Base-by-base conservation (phyloP, 306 rosid species). In the Abrus pulchellus region DNA sequence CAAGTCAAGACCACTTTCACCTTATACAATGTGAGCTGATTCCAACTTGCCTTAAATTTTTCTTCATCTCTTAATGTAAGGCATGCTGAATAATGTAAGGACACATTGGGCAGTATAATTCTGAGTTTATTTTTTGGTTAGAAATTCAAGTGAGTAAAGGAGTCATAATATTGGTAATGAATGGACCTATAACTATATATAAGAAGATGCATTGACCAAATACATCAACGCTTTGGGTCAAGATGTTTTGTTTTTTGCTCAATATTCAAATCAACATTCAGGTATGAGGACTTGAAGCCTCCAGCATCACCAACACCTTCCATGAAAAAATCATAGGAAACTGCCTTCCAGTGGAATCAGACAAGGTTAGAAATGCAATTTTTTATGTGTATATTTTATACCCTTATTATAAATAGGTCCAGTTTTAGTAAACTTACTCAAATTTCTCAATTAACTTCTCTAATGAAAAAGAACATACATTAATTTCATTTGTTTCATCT, bases 261-360 rank as follows among this genome's bases (percentile, higher is more conserved):
- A 34, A 1, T 7, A 33, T 69, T 73, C 3, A 64, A 66, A 64
- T 81, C 57, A 79, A 81, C 30, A 71, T 78, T 7, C 88, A 94
- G 98, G 97, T 92, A 92, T 49, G 98, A 92, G 77, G 98, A 94
- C 85, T 84, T 94, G 87, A 92, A 94, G 89, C 97, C 98, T 86
- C 97, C 98, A 20, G 74, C 97, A 40, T 89, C 97, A 9, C 97
- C 98, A 29, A 43, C 83, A 0, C 97, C 97, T 61, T 85, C 90
- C 77, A 56, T 66, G 40, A 87, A 82, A 84, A 81, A 74, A 74
- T 86, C 68, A 4, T 90, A 86, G 76, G 54, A 68, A 20, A 68
- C 3, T 61, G 36, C 12, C 67, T 40, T n/a, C 77, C 9, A 33
- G 20, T 67, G 63, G 53, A 77, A 74, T 47, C 73, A 75, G 62